Base-by-base conservation (phyloP, 176 grass and related monocot species). In the Miscanthus lutarioriparius region DNA sequence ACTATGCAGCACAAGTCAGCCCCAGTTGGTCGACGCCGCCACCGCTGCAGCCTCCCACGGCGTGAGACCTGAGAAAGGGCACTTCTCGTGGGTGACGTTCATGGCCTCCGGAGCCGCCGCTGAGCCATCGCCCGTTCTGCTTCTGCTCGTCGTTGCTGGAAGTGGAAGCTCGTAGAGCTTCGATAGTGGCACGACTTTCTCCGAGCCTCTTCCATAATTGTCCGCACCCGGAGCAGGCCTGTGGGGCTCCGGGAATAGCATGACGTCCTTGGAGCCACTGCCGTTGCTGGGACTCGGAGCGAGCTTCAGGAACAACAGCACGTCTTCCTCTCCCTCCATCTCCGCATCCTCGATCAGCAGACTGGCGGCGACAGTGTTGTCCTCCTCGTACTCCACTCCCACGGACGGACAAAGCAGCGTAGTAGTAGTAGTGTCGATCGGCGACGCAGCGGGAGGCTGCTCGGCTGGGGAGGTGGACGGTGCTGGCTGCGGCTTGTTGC, bases 381-480 rank as follows among this genome's bases (percentile, higher is more conserved):
- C 77, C 19, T 91, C 88, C n/a, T 82, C 44, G 37, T 58, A 66
- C 40, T 94, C 80, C 56, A 40, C n/a, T 40, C 90, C 83, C 40
- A 80, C 8, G 19, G 88, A 87, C 10, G 75, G 67, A 1, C 72
- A 70, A 14, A 28, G 79, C 17, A 80, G 76, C 33, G 32, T 33
- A 33, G 83, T 66, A 1, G 82, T 87, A 11, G 33, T 76, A 11
- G 83, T 71, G 47, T 17, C 15, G 43, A 45, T 45, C 15, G 6
- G 41, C 61, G 11, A 14, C 47, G 39, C 20, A 0, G 70, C 17
- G 7, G 5, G 33, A 12, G 20, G 49, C 30, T 71, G 64, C 54
- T 14, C 30, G 3, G 82, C 48, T n/a, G 27, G 4, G 10, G 58
- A 64, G n/a, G 9, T 17, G 5, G 9, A 22, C 64, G 16, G 4